phyloP scores from a whole-genome alignment of 192 early-diverging fungal species.

The Coemansia sp. region DNA sequence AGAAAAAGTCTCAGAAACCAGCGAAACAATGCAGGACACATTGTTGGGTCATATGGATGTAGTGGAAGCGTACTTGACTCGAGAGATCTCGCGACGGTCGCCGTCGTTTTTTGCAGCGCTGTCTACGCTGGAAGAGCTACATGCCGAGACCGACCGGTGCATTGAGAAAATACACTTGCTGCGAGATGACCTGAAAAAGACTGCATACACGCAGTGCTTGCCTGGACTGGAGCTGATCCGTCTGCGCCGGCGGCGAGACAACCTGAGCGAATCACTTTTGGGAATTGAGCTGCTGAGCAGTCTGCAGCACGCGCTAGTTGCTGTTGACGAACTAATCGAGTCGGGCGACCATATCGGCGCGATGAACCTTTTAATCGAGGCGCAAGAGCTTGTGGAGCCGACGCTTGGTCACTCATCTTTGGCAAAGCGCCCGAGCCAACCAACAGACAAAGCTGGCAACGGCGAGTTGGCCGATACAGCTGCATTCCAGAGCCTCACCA shows the following conservation, averaged over 20 bases:
- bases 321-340: conserved; percentile 77
- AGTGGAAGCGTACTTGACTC: conserved; percentile 90
- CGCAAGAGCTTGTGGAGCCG: conserved; percentile 56
- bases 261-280: conserved; percentile 67
- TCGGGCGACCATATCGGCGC: conserved; percentile 88
- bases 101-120: conserved; percentile 95
- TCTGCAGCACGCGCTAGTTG: conserved; percentile 75
- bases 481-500: conserved; percentile 33
- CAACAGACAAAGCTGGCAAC: background rate
- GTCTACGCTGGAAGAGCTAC: conserved; percentile 87
- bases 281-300: conserved; percentile 73
- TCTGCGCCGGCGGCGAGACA: conserved; percentile 70
- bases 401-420: conserved; percentile 4
- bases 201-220: conserved; percentile 65
- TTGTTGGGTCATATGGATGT: conserved; percentile 89
- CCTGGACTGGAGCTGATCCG: conserved; percentile 84
- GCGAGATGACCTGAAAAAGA: conserved; percentile 63
- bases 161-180: conserved; percentile 84
- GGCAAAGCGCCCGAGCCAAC: background rate
- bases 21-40: conserved; percentile 82
- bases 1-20: conserved; percentile 58
- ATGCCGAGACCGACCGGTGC: conserved; percentile 88
- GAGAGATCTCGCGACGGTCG: conserved; percentile 93
- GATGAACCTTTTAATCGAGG: conserved; percentile 84
- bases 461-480: conserved; percentile 20